These are phyloP conservation scores for Mortierella sp. DNA, from an alignment of 371 early-diverging fungal genomes.

Conservation along the genomic window DNA sequence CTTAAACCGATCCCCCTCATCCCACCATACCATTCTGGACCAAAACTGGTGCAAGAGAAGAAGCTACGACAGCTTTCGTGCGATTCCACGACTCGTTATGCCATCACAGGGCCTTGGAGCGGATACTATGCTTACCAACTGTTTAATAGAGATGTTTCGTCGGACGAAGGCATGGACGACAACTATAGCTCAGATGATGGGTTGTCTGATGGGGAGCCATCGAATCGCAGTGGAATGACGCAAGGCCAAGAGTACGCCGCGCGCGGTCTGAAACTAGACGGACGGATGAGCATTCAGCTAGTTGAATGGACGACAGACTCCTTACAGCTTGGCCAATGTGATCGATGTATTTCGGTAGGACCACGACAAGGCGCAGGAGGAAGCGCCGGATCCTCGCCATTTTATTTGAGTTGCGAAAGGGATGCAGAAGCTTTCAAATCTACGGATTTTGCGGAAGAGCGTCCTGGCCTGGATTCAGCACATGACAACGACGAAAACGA, in stretches of 20 bases:
- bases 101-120: conserved; percentile 10
- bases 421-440: conserved; percentile 1
- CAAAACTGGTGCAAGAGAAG: too few species aligned
- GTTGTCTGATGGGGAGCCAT: neutral
- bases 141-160: too few species aligned
- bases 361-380: too few species aligned
- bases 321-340: neutral
- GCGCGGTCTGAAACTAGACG: conserved; percentile 11
- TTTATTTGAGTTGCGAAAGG: neutral
- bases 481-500: too few species aligned
- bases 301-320: conserved; percentile 13
- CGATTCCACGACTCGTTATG: neutral
- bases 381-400: neutral
- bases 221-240: neutral
- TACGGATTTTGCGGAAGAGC: too few species aligned
- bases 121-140: conserved; percentile 18
- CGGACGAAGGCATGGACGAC: too few species aligned
- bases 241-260: conserved; percentile 2
- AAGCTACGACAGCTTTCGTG: neutral
- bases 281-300: conserved; percentile 5
- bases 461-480: too few species aligned
- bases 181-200: neutral
- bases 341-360: neutral
- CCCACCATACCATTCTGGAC: neutral
- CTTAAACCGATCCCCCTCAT: conserved; percentile 14